phyloP scores from a whole-genome alignment of 306 rosid genomes.

The Hylodesmum podocarpum region DNA sequence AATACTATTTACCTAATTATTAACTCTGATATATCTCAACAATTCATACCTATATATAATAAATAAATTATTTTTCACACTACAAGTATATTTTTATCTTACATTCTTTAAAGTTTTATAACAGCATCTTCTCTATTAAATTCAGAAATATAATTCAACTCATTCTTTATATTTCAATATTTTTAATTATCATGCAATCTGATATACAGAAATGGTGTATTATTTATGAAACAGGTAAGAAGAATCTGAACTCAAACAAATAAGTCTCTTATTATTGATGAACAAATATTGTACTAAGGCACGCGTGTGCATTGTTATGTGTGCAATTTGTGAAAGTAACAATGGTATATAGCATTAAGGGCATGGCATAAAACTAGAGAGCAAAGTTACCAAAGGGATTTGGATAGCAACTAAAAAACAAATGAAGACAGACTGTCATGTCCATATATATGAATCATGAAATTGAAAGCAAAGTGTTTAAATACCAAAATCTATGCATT shows the following conservation, averaged over 20 bases:
- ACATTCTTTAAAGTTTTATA: background rate
- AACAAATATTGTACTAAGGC: background rate
- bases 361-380: background rate
- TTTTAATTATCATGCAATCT: too few relatives aligned
- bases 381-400: background rate
- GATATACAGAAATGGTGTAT: too few relatives aligned
- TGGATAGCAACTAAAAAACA: conserved; percentile 22
- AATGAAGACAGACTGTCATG: conserved; percentile 25
- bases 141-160: too few relatives aligned
- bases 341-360: background rate
- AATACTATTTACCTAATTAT: too few relatives aligned
- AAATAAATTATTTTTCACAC: background rate
- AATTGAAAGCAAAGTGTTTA: background rate
- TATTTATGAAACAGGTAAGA: background rate
- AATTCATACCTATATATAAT: background rate
- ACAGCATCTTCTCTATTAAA: background rate
- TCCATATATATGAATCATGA: conserved; percentile 18
- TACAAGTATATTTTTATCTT: background rate
- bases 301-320: conserved; percentile 15
- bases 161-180: too few relatives aligned
- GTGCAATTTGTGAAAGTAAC: conserved; percentile 12
- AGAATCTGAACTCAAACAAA: background rate
- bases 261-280: background rate
- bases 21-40: background rate
- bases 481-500: conserved; percentile 23